A percentile compares a stretch with the other conserved stretches of the same genome.
Conservation (phyloP, 2,329 filamentous ascomycete genomes). For the Trichoderma atroviride region DNA sequence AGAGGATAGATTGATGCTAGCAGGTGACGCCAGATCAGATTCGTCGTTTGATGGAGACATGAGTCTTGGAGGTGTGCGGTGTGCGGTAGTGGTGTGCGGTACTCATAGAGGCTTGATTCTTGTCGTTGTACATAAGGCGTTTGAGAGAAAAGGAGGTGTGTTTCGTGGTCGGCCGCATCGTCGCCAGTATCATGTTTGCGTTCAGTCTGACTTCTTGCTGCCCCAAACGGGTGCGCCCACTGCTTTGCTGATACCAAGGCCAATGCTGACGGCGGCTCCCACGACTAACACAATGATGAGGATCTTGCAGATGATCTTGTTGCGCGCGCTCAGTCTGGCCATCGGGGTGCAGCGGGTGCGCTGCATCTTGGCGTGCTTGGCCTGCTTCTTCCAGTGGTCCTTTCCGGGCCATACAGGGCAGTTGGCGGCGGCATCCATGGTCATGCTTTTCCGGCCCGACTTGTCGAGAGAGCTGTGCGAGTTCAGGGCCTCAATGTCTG, state of each 20-base stretch:
- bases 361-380: slow-evolving; percentile 57
- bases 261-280: slow-evolving; percentile 57
- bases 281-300: slow-evolving; percentile 55
- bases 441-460: slow-evolving; percentile 33
- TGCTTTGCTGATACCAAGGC: slow-evolving; percentile 63
- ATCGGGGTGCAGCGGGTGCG: slow-evolving; percentile 54
- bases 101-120: background rate
- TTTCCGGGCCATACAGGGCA: slow-evolving; percentile 63
- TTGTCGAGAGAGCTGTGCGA: slow-evolving; percentile 43
- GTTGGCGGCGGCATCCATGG: slow-evolving; percentile 46
- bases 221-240: slow-evolving; percentile 63
- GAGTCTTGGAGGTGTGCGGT: background rate
- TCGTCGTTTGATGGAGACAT: background rate
- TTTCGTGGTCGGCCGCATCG: slow-evolving; percentile 9
- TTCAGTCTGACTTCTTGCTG: slow-evolving; percentile 34
- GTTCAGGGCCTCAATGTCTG: slow-evolving; percentile 59
- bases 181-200: background rate
- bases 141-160: background rate
- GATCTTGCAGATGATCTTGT: slow-evolving; percentile 58
- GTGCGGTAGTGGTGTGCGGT: background rate
- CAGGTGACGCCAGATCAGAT: background rate
- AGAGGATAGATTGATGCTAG: background rate
- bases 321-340: slow-evolving; percentile 56
- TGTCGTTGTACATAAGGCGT: background rate
- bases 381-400: slow-evolving; percentile 62